Evolutionary conservation across 192 early-diverging fungal genomes (phyloP).

Genomic region (Coemansia sp.): DNA sequence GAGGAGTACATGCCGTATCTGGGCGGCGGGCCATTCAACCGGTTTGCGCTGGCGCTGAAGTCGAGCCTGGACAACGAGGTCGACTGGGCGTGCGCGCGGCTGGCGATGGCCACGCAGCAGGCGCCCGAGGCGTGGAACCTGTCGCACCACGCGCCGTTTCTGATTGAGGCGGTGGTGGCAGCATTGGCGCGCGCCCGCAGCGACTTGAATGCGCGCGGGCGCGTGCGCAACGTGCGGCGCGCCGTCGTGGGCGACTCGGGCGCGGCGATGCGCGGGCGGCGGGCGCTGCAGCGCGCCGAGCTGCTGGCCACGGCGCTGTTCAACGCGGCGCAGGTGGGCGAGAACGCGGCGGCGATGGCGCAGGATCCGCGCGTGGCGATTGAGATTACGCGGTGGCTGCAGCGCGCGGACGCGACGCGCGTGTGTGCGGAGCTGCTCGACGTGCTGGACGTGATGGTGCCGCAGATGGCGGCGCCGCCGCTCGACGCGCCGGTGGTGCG

Average conservation of each 20-base stretch:
- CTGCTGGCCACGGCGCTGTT: constrained; percentile 35
- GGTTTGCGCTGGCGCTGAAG: constrained; percentile 46
- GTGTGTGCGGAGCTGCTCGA: constrained; percentile 35
- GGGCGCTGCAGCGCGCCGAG: constrained; percentile 25
- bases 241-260: constrained; percentile 22
- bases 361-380: constrained; percentile 40
- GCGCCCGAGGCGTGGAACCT: constrained; percentile 31
- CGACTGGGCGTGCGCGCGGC: constrained; percentile 46
- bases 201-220: constrained; percentile 8
- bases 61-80: constrained; percentile 45
- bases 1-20: constrained; percentile 34
- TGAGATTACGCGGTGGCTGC: constrained; percentile 42
- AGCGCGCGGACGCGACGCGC: neutral
- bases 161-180: constrained; percentile 38
- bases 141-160: constrained; percentile 33
- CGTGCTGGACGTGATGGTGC: constrained; percentile 36
- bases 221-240: neutral
- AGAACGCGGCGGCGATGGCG: constrained; percentile 33
- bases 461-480: constrained; percentile 24
- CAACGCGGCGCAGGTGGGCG: constrained; percentile 43
- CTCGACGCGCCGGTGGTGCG: constrained; percentile 6
- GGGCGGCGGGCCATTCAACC: constrained; percentile 40
- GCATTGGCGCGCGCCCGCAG: constrained; percentile 31
- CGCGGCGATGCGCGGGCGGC: constrained; percentile 2
- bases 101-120: constrained; percentile 31